Evolutionary conservation across 768 basidiomycete genomes (phyloP).

Genomic region (Myochromella boudieri): DNA sequence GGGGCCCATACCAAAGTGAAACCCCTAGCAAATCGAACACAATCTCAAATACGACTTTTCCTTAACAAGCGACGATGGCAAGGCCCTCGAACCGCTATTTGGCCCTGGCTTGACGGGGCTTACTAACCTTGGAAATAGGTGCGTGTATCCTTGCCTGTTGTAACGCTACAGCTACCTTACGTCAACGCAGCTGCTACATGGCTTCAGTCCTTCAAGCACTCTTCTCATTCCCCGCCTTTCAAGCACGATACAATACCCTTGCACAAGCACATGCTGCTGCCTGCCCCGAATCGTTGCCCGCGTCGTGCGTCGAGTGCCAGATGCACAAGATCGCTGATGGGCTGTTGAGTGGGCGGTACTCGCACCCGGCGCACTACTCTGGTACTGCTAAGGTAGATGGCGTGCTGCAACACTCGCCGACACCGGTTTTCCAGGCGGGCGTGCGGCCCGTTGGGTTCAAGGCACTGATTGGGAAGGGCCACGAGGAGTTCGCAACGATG

Average conservation of each 20-base stretch:
- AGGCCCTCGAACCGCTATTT: slow-evolving; percentile 83
- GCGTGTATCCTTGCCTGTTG: neutral
- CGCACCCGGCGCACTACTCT: slow-evolving; percentile 50
- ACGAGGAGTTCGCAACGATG: slow-evolving; percentile 95
- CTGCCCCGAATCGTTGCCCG: slow-evolving; percentile 71
- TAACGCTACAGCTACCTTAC: neutral
- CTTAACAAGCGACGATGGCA: slow-evolving; percentile 82
- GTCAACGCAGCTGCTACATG: slow-evolving; percentile 83
- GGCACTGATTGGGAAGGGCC: slow-evolving; percentile 86
- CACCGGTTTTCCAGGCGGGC: slow-evolving; percentile 78
- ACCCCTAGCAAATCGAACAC: slow-evolving; percentile 89
- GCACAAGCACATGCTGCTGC: slow-evolving; percentile 48
- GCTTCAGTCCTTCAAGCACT: slow-evolving; percentile 88
- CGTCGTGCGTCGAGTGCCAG: slow-evolving; percentile 92
- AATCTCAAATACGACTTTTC: slow-evolving; percentile 95
- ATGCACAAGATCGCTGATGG: slow-evolving; percentile 92
- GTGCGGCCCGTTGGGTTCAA: slow-evolving; percentile 85
- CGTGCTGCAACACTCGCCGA: slow-evolving; percentile 28
- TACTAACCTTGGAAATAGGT: slow-evolving; percentile 89
- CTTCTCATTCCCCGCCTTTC: slow-evolving; percentile 80
- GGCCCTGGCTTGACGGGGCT: slow-evolving; percentile 90
- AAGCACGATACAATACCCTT: slow-evolving; percentile 59
- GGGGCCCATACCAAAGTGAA: neutral
- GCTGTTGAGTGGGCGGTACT: slow-evolving; percentile 89
- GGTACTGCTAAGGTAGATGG: slow-evolving; percentile 1